Evolutionary conservation across 768 basidiomycete genomes (phyloP).

Genomic region (Russula emetica): DNA sequence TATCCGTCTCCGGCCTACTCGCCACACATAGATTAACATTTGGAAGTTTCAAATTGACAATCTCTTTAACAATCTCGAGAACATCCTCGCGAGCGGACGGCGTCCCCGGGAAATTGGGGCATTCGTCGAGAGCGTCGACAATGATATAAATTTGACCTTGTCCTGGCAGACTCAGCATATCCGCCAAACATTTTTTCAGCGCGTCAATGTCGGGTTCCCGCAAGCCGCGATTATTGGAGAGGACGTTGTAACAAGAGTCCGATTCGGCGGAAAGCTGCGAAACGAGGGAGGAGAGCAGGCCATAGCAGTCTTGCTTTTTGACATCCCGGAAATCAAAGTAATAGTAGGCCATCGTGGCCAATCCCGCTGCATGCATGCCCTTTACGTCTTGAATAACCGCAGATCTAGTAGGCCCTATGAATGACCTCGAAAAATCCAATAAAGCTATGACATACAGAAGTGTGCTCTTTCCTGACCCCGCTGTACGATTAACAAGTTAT

Average conservation of each 20-base stretch:
- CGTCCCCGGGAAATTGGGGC: neutral
- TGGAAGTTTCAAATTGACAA: too few species aligned
- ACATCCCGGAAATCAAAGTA: neutral
- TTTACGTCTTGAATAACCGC: neutral
- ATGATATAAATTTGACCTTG: neutral
- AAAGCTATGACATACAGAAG: neutral
- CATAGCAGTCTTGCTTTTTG: neutral
- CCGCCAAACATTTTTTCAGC: neutral
- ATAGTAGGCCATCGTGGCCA: neutral
- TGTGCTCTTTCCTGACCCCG: neutral
- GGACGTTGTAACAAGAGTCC: neutral
- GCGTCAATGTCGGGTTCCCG: neutral
- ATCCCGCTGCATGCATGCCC: neutral
- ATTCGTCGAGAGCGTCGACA: constrained; percentile 14
- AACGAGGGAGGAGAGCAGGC: constrained; percentile 5
- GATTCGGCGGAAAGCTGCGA: neutral
- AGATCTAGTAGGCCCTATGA: neutral
- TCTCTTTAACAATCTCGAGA: neutral
- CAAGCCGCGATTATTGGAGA: neutral
- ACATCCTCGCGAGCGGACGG: constrained; percentile 9
- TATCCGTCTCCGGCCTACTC: too few species aligned
- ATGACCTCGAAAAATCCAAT: too few species aligned
- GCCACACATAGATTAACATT: too few species aligned
- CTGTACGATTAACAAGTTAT: neutral
- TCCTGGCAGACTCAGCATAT: neutral